Evolutionary conservation across 2,329 filamentous ascomycete species (phyloP), one percentile per base, ranked within the genome.

Genomic region (Sporothrix globosa): DNA sequence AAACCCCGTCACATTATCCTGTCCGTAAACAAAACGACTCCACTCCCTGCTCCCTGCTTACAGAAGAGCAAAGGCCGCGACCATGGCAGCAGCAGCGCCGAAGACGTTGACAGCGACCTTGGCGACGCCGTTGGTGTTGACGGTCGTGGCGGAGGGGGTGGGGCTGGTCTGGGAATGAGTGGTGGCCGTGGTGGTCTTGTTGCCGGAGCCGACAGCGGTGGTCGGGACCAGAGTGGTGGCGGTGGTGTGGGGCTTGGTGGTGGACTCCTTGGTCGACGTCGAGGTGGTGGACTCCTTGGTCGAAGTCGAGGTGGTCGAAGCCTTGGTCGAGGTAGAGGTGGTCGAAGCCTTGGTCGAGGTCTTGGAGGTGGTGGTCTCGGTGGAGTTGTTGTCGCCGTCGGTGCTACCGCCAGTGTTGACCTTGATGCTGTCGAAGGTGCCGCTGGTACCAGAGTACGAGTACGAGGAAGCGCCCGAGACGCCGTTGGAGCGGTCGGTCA

Each of bases 401-500:
- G 11, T 17, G 61, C 50, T 72, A 70, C 71, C 72, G 67, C 79
- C 81, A 73, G 80, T 82, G 75, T 79, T 76, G 68, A 88, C 80
- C 74, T 83, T 78, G 81, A 88, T 87, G 81, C 82, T 85, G 75
- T 82, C 71, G 78, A 80, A 84, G 70, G 77, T 81, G 75, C 86
- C 86, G 72, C 80, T 80, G 72, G 81, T 78, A 79, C 85, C 85
- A 24, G 78, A 76, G 75, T 83, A 88, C 71, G 80, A 76, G 81
- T 88, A 88, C 80, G 85, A 79, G 76, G 81, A 83, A 73, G 84
- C 83, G 69, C 79, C 79, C 70, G 81, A 76, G 67, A 80, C 80
- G 73, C 83, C 83, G 77, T 86, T 85, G 76, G 81, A 81, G 79
- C 84, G 86, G 80, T 88, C 86, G 75, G 79, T 77, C 73, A 88